Conservation (phyloP, 495 filamentous ascomycete genomes). For the Lasiosphaeris hirsuta region DNA sequence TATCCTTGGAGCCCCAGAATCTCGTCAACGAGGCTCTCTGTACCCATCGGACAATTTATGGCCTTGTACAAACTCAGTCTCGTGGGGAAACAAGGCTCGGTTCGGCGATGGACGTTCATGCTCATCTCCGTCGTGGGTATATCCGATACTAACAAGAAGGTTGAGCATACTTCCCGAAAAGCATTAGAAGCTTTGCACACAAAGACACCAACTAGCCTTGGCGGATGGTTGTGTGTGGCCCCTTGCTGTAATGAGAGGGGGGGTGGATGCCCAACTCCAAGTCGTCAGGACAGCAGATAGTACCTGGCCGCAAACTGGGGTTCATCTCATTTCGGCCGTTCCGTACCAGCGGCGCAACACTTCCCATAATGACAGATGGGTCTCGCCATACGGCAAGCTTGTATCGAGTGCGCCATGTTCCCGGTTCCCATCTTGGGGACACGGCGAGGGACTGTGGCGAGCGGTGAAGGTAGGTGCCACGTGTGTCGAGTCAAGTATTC, state of each 20-base stretch:
- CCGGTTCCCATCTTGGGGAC: background rate
- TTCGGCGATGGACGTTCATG: constrained; percentile 38
- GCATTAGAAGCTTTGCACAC: no score
- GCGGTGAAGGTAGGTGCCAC: constrained; percentile 30
- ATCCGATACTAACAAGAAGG: no score
- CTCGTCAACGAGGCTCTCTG: constrained; percentile 17
- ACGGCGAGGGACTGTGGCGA: background rate
- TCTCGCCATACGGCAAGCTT: background rate
- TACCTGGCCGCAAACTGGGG: background rate
- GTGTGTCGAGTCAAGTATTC: constrained; percentile 50
- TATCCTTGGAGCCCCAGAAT: constrained; percentile 1
- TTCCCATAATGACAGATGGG: background rate
- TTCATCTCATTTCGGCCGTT: background rate
- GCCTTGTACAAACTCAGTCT: constrained; percentile 31
- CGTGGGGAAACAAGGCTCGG: constrained; percentile 33
- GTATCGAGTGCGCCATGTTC: background rate
- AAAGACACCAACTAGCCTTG: no score
- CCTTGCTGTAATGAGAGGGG: no score
- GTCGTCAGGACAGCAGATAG: background rate
- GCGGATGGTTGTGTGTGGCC: no score
- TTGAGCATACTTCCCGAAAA: no score
- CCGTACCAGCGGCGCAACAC: background rate
- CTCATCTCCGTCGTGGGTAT: constrained; percentile 30
- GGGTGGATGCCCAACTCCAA: background rate
- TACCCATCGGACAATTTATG: constrained; percentile 33